Evolutionary conservation across 306 rosid species (phyloP), one percentile per base, ranked within the genome.

Genomic region (Casuarina equisetifolia): DNA sequence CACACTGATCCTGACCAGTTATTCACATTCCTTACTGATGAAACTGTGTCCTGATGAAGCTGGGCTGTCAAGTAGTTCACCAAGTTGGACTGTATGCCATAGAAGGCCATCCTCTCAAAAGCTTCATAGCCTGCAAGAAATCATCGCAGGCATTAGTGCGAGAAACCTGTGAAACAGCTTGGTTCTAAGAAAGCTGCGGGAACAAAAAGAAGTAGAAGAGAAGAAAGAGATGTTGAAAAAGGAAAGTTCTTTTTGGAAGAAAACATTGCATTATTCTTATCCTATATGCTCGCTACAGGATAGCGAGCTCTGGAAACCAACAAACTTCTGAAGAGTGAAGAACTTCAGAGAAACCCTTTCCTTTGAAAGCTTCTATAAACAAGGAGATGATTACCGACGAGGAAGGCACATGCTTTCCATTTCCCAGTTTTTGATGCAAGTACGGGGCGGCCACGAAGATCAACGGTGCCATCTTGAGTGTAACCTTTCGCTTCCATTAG

Each of bases 51-150:
- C 85, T 91, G 98, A 76, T 90, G 97, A 68, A 96, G 97, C 79
- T 91, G 91, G 40, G 85, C 91, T 3, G 99, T 96, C 36, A 96
- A 79, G 81, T 87, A 96, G 82, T 91, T 92, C 76, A 96, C 98
- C 54, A 96, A 80, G 84, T 96, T 96, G 0, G 99, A 92, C 64
- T 94, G 96, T 69, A 96, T 86, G 17, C 99, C 99, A 77, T 96
- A 92, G 82, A 96, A 96, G 35, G 99, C 97, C 99, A 96, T 96
- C 85, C 99, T 92, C 80, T 96, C 99, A 85, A 96, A 96, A 58
- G 97, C 99, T 89, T 96, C 99, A 79, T 96, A 96, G 2, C 97
- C 99, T 95, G 76, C 35, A 3, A 36, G 36, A 12, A 57, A 5
- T 4, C 55, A 69, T 19, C 36, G 32, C 9, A 59, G 40, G 4